Evolutionary conservation across 176 grass and related monocot species (phyloP).

Genomic region (Areca catechu): DNA sequence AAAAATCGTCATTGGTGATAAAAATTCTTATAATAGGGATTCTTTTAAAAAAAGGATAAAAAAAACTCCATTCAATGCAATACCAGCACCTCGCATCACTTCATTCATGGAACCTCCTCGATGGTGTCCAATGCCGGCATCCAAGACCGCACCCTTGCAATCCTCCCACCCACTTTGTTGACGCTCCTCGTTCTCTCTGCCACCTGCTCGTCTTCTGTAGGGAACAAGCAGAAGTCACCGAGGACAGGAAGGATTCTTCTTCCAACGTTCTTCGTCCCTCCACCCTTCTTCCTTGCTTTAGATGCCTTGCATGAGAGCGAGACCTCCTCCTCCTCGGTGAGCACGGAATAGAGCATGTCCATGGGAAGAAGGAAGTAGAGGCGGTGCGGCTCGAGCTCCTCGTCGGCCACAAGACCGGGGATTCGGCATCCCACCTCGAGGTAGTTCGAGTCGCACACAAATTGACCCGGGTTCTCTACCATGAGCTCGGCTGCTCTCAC

Average conservation of each 20-base stretch:
- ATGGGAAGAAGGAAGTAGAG: constrained; percentile 83
- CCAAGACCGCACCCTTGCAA: constrained; percentile 48
- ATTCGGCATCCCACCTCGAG: constrained; percentile 65
- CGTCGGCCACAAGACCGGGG: constrained; percentile 44
- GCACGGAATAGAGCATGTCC: constrained; percentile 97
- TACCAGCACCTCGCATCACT: too few relatives aligned
- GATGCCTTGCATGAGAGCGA: constrained; percentile 38
- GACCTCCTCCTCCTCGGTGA: constrained; percentile 84
- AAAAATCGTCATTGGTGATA: too few relatives aligned
- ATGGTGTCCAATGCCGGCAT: constrained; percentile 70
- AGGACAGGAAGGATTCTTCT: constrained; percentile 45
- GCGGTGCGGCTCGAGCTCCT: constrained; percentile 45
- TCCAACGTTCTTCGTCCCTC: background rate
- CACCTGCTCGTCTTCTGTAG: constrained; percentile 12
- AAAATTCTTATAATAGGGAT: too few relatives aligned
- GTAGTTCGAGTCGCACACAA: constrained; percentile 51
- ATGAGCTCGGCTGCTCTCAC: constrained; percentile 52
- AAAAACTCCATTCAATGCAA: too few relatives aligned
- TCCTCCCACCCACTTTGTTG: constrained; percentile 1
- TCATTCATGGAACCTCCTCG: constrained; percentile 44
- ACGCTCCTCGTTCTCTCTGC: background rate
- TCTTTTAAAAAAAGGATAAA: too few relatives aligned
- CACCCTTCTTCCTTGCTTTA: constrained; percentile 11
- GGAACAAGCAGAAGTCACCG: constrained; percentile 42
- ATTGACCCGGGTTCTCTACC: constrained; percentile 57